Conservation (phyloP, 192 early-diverging fungal species). For the Coemansia sp. region DNA sequence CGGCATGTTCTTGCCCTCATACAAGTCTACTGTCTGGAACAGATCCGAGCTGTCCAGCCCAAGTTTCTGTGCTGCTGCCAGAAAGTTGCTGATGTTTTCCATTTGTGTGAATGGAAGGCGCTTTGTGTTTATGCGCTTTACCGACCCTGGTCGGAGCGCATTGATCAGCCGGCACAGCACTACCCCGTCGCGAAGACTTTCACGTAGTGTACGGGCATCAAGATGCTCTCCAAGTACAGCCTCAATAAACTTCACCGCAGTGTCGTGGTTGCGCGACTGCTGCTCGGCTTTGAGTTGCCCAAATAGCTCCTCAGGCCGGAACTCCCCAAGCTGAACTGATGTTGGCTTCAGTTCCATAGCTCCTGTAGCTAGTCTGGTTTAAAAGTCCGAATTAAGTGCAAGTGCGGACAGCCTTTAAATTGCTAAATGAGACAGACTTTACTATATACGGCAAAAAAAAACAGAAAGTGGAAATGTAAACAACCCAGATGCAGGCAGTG, state of each 20-base stretch:
- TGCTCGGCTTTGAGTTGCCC: slow-evolving; percentile 61
- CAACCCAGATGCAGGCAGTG: no score
- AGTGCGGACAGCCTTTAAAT: background rate
- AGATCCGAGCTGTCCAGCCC: slow-evolving; percentile 71
- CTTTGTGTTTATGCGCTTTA: slow-evolving; percentile 69
- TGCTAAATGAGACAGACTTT: no score
- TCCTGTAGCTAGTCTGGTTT: no score
- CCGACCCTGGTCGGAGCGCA: slow-evolving; percentile 67
- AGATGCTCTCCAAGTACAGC: slow-evolving; percentile 59
- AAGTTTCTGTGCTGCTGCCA: slow-evolving; percentile 67
- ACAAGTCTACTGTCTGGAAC: slow-evolving; percentile 79
- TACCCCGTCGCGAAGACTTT: slow-evolving; percentile 70
- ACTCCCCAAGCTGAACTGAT: slow-evolving; percentile 20
- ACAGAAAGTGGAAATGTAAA: no score
- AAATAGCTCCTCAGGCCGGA: slow-evolving; percentile 54
- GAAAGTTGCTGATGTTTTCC: slow-evolving; percentile 79
- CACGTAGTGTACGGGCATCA: slow-evolving; percentile 57
- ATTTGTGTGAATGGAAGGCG: slow-evolving; percentile 80
- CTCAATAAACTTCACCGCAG: slow-evolving; percentile 64
- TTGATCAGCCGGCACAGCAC: slow-evolving; percentile 80
- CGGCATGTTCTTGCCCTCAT: slow-evolving; percentile 76
- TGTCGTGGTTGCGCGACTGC: slow-evolving; percentile 59
- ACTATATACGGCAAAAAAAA: no score
- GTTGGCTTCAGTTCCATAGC: no score
- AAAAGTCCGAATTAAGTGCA: background rate